Conservation (phyloP, 106 monocot genomes). For the Platanthera guangdongensis region DNA sequence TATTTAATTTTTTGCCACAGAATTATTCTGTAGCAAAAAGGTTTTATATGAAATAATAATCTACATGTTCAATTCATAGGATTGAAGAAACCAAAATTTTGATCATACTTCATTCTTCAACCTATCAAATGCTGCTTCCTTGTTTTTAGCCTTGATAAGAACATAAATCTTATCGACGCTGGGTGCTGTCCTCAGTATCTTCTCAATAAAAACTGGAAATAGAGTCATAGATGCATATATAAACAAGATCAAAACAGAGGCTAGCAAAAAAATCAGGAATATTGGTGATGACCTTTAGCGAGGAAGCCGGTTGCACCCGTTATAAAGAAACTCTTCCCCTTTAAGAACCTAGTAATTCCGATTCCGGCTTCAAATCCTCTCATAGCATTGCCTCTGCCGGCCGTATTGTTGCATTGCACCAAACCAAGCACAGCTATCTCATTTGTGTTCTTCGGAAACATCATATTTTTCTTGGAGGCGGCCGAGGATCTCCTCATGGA, state of each 20-base stretch:
- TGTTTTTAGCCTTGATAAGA: slow-evolving; percentile 67
- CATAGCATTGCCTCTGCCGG: not conserved
- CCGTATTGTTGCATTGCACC: not conserved
- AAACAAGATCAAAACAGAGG: not conserved
- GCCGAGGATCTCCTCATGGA: not conserved
- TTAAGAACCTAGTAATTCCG: slow-evolving; percentile 56
- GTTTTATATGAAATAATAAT: not conserved
- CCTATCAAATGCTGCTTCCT: slow-evolving; percentile 56
- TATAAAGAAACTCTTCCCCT: slow-evolving; percentile 60
- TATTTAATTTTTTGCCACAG: no score
- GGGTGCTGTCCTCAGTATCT: slow-evolving; percentile 68
- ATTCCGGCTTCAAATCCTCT: slow-evolving; percentile 31
- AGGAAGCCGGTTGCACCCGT: slow-evolving; percentile 97
- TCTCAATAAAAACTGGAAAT: slow-evolving; percentile 79
- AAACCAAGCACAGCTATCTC: slow-evolving; percentile 5
- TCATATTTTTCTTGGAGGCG: not conserved
- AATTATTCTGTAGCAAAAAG: no score
- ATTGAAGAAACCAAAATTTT: not conserved
- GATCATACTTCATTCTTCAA: slow-evolving; percentile 61
- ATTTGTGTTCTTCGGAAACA: slow-evolving; percentile 4
- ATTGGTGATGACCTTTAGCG: slow-evolving; percentile 56
- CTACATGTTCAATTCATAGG: not conserved
- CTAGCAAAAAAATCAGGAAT: not conserved
- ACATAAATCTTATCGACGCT: slow-evolving; percentile 75
- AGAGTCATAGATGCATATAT: not conserved